Base-by-base conservation (phyloP, 345 rosid species). In the Clarkia xantiana region DNA sequence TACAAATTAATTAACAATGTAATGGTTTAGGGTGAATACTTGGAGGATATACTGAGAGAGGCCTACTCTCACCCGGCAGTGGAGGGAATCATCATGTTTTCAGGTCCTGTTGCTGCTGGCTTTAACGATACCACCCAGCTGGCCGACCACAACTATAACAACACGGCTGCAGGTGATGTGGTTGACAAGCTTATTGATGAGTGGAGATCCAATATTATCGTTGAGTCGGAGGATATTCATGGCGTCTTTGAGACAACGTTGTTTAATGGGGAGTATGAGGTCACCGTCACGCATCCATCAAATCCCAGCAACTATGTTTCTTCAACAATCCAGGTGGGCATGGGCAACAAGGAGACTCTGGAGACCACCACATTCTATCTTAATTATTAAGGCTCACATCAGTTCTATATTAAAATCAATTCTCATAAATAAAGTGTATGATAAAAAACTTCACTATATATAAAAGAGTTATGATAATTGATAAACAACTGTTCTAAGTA, bases 11-110 rank as follows among this genome's bases (percentile, higher is more conserved):
- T 13, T 14, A 47, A 14, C 1, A 47, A 11, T 12, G 53, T 55
- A 18, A 17, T 0, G 15, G 10, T 2, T 29, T 56, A 86, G 82
- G 73, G 66, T 15, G 22, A 54, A 49, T 59, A 77, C 60, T 65
- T 77, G 20, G 83, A 83, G 66, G 78, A 79, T 8, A 62, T 80
- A 40, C 66, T 86, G 3, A 71, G 90, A 62, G 96, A 83, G 65
- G 90, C 63, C 0, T 72, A 70, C 34, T 64, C 77, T 4, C 87
- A 83, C 60, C 87, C 83, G 29, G 77, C 83, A 11, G 83, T 79
- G 8, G 12, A 75, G 56, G 94, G 94, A 23, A 83, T 83, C 17
- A 76, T 83, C 47, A 70, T 75, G 38, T 83, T 78, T 49, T 71
- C 68, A 1, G 94, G 87, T 7, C 87, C 96, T 3, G 72, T 43